Percentiles rank a stretch among this genome's conserved stretches.
Evolutionary conservation across 1,284 basidiomycete species (phyloP).

Genomic region (Trametes pubescens): DNA sequence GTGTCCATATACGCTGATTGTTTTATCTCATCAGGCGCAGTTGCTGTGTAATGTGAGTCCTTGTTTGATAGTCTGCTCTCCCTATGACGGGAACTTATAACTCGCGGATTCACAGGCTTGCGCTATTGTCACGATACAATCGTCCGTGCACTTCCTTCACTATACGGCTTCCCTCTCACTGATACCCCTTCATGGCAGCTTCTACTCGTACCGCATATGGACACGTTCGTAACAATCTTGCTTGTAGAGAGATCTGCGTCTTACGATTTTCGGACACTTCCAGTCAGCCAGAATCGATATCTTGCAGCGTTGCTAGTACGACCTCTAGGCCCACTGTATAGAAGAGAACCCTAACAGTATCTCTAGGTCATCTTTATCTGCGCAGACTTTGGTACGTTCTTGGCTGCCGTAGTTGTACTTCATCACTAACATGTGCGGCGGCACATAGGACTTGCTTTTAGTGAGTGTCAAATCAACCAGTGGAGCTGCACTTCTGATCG

Average conservation of each 20-base stretch:
- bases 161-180: not conserved
- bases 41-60: conserved; percentile 24
- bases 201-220: conserved; percentile 32
- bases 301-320: conserved; percentile 20
- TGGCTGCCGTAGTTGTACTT: not conserved
- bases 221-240: conserved; percentile 17
- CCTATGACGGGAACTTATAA: not conserved
- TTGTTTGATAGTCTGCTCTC: not conserved
- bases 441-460: conserved; percentile 20
- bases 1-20: not conserved
- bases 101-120: conserved; percentile 11
- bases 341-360: not conserved
- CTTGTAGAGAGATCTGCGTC: not conserved
- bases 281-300: conserved; percentile 23
- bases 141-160: conserved; percentile 2
- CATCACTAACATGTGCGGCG: not conserved
- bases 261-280: too few relatives aligned
- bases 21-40: conserved; percentile 16
- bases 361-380: conserved; percentile 13
- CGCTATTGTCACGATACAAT: conserved; percentile 24
- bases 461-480: conserved; percentile 1
- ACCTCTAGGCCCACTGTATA: not conserved
- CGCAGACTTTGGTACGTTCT: conserved; percentile 20
- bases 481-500: not conserved
- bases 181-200: conserved; percentile 5